These are phyloP conservation scores for Helenozyma baotianmanensis DNA, from an alignment of 805 yeast genomes.

Conservation along the genomic window DNA sequence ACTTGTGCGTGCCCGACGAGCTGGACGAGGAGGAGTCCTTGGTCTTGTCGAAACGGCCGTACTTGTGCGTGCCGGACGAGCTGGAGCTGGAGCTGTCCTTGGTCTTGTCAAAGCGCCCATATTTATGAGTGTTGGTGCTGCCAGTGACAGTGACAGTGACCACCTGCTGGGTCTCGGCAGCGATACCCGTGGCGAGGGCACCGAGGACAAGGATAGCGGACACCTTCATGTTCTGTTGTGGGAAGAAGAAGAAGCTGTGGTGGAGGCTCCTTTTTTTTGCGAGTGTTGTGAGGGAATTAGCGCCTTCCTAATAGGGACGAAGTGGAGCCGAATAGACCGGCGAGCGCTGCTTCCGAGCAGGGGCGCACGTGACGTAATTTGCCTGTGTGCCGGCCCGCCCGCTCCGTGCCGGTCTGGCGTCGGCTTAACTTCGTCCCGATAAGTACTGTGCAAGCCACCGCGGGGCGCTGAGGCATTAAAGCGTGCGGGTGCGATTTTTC, in stretches of 20 bases:
- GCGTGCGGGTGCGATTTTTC: too few relatives aligned
- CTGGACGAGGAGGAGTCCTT: slow-evolving; percentile 8
- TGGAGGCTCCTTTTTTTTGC: slow-evolving; percentile 1
- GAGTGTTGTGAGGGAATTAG: slow-evolving; percentile 13
- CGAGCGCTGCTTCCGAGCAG: too few relatives aligned
- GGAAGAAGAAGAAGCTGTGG: background rate
- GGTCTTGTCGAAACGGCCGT: slow-evolving; percentile 19
- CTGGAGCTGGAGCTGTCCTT: slow-evolving; percentile 9
- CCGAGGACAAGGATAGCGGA: slow-evolving; percentile 14
- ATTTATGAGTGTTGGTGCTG: slow-evolving; percentile 17
- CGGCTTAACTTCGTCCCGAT: too few relatives aligned
- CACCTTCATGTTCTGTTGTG: slow-evolving; percentile 11
- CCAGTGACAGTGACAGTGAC: slow-evolving; percentile 17
- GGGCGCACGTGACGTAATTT: too few relatives aligned
- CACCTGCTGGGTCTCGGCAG: slow-evolving; percentile 11
- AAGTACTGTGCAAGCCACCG: too few relatives aligned
- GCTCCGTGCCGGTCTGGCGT: too few relatives aligned
- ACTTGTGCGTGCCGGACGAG: slow-evolving; percentile 15
- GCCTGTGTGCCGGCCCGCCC: too few relatives aligned
- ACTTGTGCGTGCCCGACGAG: slow-evolving; percentile 40
- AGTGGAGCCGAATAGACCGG: too few relatives aligned
- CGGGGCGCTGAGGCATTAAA: too few relatives aligned
- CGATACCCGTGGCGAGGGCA: slow-evolving; percentile 13
- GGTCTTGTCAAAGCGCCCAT: slow-evolving; percentile 22
- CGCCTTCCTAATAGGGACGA: too few relatives aligned